Evolutionary conservation across 495 filamentous ascomycete species (phyloP), one percentile per base, ranked within the genome.

Genomic region (Darksidea phi): DNA sequence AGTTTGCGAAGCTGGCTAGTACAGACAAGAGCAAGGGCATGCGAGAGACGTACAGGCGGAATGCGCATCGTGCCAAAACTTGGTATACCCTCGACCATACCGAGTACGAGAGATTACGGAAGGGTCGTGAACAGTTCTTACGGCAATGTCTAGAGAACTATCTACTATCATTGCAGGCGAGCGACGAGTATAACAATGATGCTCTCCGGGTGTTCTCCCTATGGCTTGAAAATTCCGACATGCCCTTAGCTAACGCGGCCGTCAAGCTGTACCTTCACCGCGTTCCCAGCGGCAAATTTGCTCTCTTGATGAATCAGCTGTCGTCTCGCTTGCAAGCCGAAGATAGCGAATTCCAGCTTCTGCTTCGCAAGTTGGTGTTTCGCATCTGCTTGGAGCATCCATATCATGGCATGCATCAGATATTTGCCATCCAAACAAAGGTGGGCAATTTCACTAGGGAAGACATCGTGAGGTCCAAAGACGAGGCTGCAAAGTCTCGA

Each of bases 401-500:
- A 0, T 95, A 91, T 72, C 94, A 99, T 67, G 89, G 89, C 41
- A 92, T 96, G 85, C 93, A 97, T 70, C 91, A 97, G 53, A 90
- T 99, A 20, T 95, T 90, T 75, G 86, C 91, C 7, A 85, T 66
- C 26, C 63, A 66, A 20, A 60, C 51, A 21, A 60, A 66, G 20
- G 41, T 60, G 8, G 25, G 37, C 28, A 5, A 38, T 20, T 42
- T 54, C 20, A 23, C 57, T 20, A 86, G 34, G 84, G 82, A 17
- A 83, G 80, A 64, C 76, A 79, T 36, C 79, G 76, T 82, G 1
- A 34, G 52, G 32, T 59, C 32, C 84, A 88, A 52, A 64, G 93
- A 97, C 57, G 82, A 87, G 26, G 78, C 84, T 6, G 86, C 89
- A 20, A 70, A 85, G 38, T 88, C 87, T 21, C 84, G 95, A 49